Conservation (phyloP, 108 stramenopile species). For the Cyclostephanos invisitatus region DNA sequence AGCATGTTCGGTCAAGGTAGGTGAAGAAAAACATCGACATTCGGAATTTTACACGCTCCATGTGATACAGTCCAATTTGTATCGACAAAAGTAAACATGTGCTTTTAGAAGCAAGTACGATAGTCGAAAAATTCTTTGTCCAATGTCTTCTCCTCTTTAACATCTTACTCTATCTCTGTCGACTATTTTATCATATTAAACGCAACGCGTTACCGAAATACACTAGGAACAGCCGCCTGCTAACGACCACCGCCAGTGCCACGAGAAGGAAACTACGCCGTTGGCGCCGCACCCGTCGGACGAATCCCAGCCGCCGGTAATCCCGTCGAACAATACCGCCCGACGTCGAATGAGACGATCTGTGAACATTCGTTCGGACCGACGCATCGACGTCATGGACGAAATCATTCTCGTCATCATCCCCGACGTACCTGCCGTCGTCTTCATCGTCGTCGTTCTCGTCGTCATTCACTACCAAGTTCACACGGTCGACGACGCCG, state of each 20-base stretch:
- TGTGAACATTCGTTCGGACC: background rate
- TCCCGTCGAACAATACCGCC: constrained; percentile 12
- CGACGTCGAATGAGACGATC: background rate
- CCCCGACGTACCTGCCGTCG: background rate
- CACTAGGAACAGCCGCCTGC: constrained; percentile 24
- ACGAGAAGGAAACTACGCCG: constrained; percentile 22
- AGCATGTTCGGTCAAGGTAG: too few relatives aligned
- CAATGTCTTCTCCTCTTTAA: too few relatives aligned
- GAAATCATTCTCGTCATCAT: background rate
- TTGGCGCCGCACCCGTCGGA: constrained; percentile 18
- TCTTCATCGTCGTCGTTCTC: background rate
- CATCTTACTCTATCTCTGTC: background rate
- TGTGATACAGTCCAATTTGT: constrained; percentile 7
- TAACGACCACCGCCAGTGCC: constrained; percentile 16
- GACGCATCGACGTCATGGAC: background rate
- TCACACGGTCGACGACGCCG: background rate
- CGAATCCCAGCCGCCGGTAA: constrained; percentile 1
- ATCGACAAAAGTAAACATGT: background rate
- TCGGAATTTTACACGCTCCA: background rate
- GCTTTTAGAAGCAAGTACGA: too few relatives aligned
- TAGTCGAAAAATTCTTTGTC: too few relatives aligned
- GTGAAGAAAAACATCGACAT: background rate
- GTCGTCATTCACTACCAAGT: background rate
- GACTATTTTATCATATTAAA: constrained; percentile 9
- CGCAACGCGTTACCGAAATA: constrained; percentile 30